Base-by-base conservation (phyloP, 2,329 filamentous ascomycete species). In the Cladosporium sp. region DNA sequence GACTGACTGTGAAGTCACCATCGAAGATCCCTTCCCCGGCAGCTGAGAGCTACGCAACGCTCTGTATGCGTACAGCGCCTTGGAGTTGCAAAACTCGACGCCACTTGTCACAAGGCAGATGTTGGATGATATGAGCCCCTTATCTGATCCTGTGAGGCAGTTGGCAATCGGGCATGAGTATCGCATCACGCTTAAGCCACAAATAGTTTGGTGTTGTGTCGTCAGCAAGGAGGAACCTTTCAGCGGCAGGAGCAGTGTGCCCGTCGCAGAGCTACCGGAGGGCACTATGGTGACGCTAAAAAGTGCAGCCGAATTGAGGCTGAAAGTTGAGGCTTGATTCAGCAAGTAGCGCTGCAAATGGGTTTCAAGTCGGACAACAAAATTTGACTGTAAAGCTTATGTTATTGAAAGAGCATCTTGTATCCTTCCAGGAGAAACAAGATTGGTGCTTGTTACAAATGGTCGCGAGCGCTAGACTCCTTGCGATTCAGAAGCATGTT, bases 261-360 rank as follows among this genome's bases (percentile, higher is more conserved):
- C 17, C 10, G 10, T 49, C 5, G 17, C 35, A 12, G 45, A 49
- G 15, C 32, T 20, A 15, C 17, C 17, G 9, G 28, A 49, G 17
- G 25, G 45, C 4, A 9, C 2, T 7, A 13, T 36, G 17, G 7
- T 53, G 12, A 24, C 17, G 15, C 37, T 58, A 9, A 40, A 25
- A 13, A 45, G 48, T 28, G 39, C 44, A 9, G 10, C 19, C 13
- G 56, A 53, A 20, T 24, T 53, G 47, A 53, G 3, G 17, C 20
- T 58, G 48, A 58, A 53, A 28, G 25, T 58, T 4, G 56, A 58
- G 40, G 40, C 44, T 40, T 58, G 47, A 57, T 37, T 17, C 25
- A n/a, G n/a, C n/a, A n/a, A n/a, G n/a, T n/a, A n/a, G n/a, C n/a
- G 28, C 28, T 32, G 3, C 28, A 32, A 9, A 32, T 9, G 4